A percentile compares a stretch with the other conserved stretches of the same genome.
Conservation (phyloP, 805 yeast genomes). For the Babjeviella inositovora region DNA sequence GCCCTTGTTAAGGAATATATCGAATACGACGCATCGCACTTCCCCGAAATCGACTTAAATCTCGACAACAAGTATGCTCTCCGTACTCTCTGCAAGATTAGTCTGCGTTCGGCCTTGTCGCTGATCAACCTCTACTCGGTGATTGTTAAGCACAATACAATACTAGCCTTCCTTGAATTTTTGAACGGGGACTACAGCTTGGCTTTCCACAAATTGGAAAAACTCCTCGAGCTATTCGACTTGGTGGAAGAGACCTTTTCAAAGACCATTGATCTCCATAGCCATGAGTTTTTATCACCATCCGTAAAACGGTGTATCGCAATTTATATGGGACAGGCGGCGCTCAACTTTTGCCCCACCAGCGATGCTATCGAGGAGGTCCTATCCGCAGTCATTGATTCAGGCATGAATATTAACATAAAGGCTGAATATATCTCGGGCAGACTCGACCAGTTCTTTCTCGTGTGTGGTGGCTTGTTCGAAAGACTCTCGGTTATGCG, state of each 20-base stretch:
- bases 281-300: constrained; percentile 5
- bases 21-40: constrained; percentile 3
- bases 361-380: constrained; percentile 1
- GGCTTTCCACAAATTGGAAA: constrained; percentile 6
- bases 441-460: constrained; percentile 6
- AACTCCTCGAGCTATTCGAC: constrained; percentile 7
- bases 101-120: constrained; percentile 3
- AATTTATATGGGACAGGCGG: not conserved
- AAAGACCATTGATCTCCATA: constrained; percentile 1
- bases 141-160: constrained; percentile 6
- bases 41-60: constrained; percentile 2
- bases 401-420: constrained; percentile 3
- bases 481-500: constrained; percentile 7
- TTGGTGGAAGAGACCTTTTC: constrained; percentile 2
- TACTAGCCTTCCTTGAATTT: constrained; percentile 7
- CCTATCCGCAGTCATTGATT: not conserved
- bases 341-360: not conserved
- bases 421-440: constrained; percentile 6
- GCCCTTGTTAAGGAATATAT: too few relatives aligned
- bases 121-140: constrained; percentile 2
- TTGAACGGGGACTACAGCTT: constrained; percentile 5
- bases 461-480: constrained; percentile 7
- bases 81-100: constrained; percentile 3
- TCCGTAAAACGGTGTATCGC: constrained; percentile 3
- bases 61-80: constrained; percentile 6